Percentiles rank a stretch among this genome's conserved stretches.
Conservation (phyloP, 177 flowering plant genomes). For the Tripterygium wilfordii region DNA sequence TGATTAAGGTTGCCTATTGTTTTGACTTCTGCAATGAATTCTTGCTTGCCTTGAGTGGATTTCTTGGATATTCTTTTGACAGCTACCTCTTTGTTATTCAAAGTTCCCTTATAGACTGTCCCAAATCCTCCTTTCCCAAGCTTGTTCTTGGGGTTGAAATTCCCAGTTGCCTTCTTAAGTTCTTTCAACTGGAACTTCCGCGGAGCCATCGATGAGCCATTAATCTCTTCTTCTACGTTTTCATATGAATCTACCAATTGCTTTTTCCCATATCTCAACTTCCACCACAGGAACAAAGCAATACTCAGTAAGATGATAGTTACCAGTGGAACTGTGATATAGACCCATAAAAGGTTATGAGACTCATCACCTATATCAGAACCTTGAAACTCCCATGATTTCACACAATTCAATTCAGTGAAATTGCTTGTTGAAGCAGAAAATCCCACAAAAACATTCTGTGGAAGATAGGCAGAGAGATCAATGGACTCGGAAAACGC, state of each 20-base stretch:
- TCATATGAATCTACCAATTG: slow-evolving; percentile 5
- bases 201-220: slow-evolving; percentile 25
- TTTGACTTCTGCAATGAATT: slow-evolving; percentile 51
- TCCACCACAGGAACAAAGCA: slow-evolving; percentile 1
- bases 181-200: slow-evolving; percentile 36
- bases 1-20: slow-evolving; percentile 49
- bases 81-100: slow-evolving; percentile 35
- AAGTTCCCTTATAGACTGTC: slow-evolving; percentile 43
- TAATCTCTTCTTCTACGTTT: slow-evolving; percentile 21
- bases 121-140: slow-evolving; percentile 65
- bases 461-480: slow-evolving; percentile 32
- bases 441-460: slow-evolving; percentile 45
- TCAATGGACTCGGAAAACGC: slow-evolving; percentile 22
- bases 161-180: slow-evolving; percentile 38
- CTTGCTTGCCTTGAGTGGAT: slow-evolving; percentile 45
- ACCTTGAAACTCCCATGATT: slow-evolving; percentile 39
- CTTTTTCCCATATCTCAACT: neutral
- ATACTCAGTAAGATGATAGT: neutral
- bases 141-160: too few relatives aligned
- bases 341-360: slow-evolving; percentile 12
- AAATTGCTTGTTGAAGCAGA: slow-evolving; percentile 47
- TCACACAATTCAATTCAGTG: slow-evolving; percentile 38
- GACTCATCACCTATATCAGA: slow-evolving; percentile 10
- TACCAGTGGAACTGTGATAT: slow-evolving; percentile 17
- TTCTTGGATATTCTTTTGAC: slow-evolving; percentile 42